These are phyloP conservation scores for Pseudozyma hubeiensis DNA, from an alignment of 1,284 basidiomycete species.

Conservation along the genomic window DNA sequence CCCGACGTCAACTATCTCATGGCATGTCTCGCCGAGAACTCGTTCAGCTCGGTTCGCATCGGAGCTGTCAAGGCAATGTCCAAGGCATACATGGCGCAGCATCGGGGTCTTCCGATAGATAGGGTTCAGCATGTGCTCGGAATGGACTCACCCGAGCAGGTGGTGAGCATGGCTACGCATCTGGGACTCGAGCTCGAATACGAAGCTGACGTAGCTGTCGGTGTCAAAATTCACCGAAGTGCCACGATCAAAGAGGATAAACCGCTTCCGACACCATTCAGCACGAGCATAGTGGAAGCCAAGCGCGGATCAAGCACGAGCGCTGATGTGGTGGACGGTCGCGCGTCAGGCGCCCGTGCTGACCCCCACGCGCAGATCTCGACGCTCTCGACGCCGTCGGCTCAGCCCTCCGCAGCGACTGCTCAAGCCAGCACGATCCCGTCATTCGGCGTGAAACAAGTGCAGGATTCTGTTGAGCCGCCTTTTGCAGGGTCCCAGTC, in stretches of 20 bases:
- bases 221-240: conserved; percentile 52
- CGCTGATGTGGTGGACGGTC: conserved; percentile 82
- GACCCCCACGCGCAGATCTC: conserved; percentile 7
- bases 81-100: conserved; percentile 70
- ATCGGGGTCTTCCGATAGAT: conserved; percentile 56
- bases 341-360: conserved; percentile 36
- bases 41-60: conserved; percentile 72
- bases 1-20: conserved; percentile 71
- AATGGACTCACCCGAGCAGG: conserved; percentile 53
- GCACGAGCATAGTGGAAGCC: conserved; percentile 77
- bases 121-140: conserved; percentile 44
- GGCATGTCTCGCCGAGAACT: conserved; percentile 72
- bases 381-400: neutral
- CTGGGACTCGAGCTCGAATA: conserved; percentile 68
- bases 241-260: conserved; percentile 73
- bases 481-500: conserved; percentile 17
- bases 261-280: conserved; percentile 68
- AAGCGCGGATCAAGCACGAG: conserved; percentile 76
- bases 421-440: neutral
- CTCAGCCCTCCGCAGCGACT: conserved; percentile 4
- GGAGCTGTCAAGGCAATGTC: conserved; percentile 72
- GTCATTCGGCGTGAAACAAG: conserved; percentile 11
- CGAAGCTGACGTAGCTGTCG: conserved; percentile 21
- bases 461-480: conserved; percentile 1
- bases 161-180: conserved; percentile 64